A percentile compares a stretch with the other conserved stretches of the same genome.
Evolutionary conservation across 345 rosid genomes (phyloP).

Genomic region (Gossypium turneri): DNA sequence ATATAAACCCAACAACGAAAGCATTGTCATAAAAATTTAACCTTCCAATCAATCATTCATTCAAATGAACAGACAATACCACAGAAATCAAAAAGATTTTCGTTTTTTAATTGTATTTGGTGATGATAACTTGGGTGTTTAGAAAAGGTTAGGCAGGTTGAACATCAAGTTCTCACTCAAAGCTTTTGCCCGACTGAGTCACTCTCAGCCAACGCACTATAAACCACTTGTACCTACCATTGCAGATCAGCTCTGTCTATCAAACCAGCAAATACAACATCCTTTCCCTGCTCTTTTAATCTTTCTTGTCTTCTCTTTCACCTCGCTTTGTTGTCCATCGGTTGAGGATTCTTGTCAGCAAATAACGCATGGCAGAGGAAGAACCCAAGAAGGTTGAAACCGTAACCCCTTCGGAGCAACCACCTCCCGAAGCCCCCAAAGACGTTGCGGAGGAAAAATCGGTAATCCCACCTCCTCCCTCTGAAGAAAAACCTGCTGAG

Average conservation of each 20-base stretch:
- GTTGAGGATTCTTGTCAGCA: neutral
- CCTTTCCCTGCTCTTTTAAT: neutral
- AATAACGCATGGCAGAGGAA: slow-evolving; percentile 41
- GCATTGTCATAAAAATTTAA: neutral
- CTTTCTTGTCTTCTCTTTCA: neutral
- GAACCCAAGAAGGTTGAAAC: slow-evolving; percentile 42
- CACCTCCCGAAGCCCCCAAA: neutral
- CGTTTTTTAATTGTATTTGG: neutral
- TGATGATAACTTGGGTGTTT: neutral
- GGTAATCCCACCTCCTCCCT: neutral
- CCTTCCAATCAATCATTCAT: neutral
- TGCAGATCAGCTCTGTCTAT: slow-evolving; percentile 19
- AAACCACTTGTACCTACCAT: slow-evolving; percentile 22
- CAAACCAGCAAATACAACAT: neutral
- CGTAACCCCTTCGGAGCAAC: neutral
- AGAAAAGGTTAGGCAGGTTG: neutral
- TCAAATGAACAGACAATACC: neutral
- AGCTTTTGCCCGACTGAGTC: neutral
- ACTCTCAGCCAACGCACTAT: slow-evolving; percentile 31
- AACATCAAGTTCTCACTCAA: neutral
- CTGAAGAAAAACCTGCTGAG: slow-evolving; percentile 8
- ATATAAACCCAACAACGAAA: neutral
- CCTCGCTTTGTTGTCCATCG: neutral
- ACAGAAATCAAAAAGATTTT: neutral
- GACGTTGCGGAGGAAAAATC: slow-evolving; percentile 10